A percentile compares a stretch with the other conserved stretches of the same genome.
Evolutionary conservation across 2,329 filamentous ascomycete species (phyloP).

Genomic region (Diaporthe humulicola): DNA sequence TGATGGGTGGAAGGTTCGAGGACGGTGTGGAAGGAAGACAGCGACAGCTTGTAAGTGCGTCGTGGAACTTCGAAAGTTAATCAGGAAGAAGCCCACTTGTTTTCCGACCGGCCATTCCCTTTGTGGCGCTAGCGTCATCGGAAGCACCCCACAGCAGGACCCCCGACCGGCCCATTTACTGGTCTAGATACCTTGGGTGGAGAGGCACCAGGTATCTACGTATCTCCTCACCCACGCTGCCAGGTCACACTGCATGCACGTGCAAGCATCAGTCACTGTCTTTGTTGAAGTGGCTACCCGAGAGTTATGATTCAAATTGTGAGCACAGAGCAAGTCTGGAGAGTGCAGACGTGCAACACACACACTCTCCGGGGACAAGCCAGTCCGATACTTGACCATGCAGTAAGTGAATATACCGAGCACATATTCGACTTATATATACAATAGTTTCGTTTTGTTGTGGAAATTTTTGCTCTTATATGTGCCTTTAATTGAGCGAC

Average conservation of each 20-base stretch:
- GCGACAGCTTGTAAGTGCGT: conserved; percentile 31
- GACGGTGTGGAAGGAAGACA: conserved; percentile 26
- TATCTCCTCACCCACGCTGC: background rate
- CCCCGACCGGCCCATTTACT: background rate
- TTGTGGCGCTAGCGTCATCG: conserved; percentile 22
- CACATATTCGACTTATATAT: background rate
- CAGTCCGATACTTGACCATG: background rate
- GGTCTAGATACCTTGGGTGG: background rate
- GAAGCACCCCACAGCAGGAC: conserved; percentile 20
- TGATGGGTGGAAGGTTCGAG: conserved; percentile 22
- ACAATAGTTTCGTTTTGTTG: background rate
- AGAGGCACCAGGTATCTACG: background rate
- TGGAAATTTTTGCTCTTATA: background rate
- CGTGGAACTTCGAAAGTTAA: conserved; percentile 38
- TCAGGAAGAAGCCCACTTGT: conserved; percentile 24
- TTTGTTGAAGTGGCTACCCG: background rate
- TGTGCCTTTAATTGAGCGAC: too few relatives aligned
- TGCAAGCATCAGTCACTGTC: background rate
- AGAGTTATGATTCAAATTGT: background rate
- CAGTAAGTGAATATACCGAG: background rate
- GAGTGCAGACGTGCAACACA: background rate
- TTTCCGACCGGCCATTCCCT: conserved; percentile 7
- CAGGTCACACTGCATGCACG: conserved; percentile 7
- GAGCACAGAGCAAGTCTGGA: background rate
- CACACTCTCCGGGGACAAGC: too few relatives aligned